A percentile compares a stretch with the other conserved stretches of the same genome.
Evolutionary conservation across 1,284 basidiomycete genomes (phyloP).

Genomic region (Chalciporus piperatoides): DNA sequence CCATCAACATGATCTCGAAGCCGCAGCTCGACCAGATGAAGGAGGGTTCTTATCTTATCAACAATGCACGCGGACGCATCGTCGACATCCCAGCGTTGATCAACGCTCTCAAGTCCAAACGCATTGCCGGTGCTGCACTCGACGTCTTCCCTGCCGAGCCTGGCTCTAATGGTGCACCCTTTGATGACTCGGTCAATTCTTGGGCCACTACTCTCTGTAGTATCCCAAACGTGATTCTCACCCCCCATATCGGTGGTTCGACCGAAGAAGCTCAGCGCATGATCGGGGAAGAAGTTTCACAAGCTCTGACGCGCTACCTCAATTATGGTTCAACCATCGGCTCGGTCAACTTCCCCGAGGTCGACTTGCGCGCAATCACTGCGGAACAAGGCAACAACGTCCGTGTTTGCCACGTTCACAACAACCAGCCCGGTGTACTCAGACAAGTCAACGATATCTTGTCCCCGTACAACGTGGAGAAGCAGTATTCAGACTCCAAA

Average conservation of each 20-base stretch:
- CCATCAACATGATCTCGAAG: slow-evolving; percentile 87
- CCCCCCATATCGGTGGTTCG: slow-evolving; percentile 97
- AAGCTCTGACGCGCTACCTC: slow-evolving; percentile 85
- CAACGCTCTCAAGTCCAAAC: slow-evolving; percentile 75
- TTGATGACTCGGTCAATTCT: slow-evolving; percentile 80
- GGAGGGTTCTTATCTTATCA: slow-evolving; percentile 92
- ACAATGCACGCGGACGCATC: slow-evolving; percentile 95
- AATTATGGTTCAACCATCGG: slow-evolving; percentile 89
- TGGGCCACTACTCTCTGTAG: slow-evolving; percentile 76
- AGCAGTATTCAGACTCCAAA: slow-evolving; percentile 97
- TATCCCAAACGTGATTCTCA: slow-evolving; percentile 88
- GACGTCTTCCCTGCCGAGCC: slow-evolving; percentile 97
- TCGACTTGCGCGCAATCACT: slow-evolving; percentile 91
- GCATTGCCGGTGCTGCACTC: slow-evolving; percentile 90
- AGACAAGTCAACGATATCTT: slow-evolving; percentile 92
- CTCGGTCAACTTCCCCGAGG: slow-evolving; percentile 99
- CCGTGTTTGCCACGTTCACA: slow-evolving; percentile 95
- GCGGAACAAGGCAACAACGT: slow-evolving; percentile 80
- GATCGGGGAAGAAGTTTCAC: slow-evolving; percentile 95
- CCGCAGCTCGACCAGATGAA: slow-evolving; percentile 90
- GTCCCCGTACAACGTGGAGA: slow-evolving; percentile 96
- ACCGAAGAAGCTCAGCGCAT: slow-evolving; percentile 98
- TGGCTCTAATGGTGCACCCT: slow-evolving; percentile 83
- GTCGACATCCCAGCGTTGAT: slow-evolving; percentile 93
- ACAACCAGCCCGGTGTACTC: slow-evolving; percentile 97